Evolutionary conservation across 495 filamentous ascomycete species (phyloP).

Genomic region (Tetracladium marchalianum): DNA sequence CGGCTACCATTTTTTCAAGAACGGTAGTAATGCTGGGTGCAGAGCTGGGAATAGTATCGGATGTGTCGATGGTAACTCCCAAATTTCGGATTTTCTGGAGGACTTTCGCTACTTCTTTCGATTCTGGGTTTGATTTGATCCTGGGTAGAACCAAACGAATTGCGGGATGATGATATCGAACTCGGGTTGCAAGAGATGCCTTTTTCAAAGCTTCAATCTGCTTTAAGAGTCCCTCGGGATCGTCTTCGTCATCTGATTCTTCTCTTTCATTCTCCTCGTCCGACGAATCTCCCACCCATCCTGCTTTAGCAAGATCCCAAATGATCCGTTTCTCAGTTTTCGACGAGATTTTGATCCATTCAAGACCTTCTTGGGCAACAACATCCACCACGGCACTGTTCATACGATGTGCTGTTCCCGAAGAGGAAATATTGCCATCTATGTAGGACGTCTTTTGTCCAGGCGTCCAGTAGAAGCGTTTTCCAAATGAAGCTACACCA

Average conservation of each 20-base stretch:
- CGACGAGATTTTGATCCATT: conserved; percentile 51
- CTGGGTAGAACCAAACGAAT: conserved; percentile 49
- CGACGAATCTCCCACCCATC: conserved; percentile 29
- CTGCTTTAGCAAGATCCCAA: conserved; percentile 51
- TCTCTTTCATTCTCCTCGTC: conserved; percentile 3
- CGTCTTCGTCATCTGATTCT: conserved; percentile 32
- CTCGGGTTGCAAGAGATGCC: conserved; percentile 40
- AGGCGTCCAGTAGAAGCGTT: conserved; percentile 43
- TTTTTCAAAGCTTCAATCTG: conserved; percentile 43
- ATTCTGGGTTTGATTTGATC: conserved; percentile 5
- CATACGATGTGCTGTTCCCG: conserved; percentile 2
- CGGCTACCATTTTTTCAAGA: conserved; percentile 38
- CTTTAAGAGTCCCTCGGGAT: conserved; percentile 40
- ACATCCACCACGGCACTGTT: conserved; percentile 38
- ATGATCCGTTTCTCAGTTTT: conserved; percentile 44
- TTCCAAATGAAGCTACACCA: conserved; percentile 41
- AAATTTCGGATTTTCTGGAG: conserved; percentile 45
- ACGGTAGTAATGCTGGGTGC: conserved; percentile 20
- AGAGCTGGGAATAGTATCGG: conserved; percentile 10
- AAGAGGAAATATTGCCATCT: conserved; percentile 3
- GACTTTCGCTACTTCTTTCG: conserved; percentile 49
- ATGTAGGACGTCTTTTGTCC: background rate
- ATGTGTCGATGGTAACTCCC: conserved; percentile 39
- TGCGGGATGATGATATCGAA: conserved; percentile 47
- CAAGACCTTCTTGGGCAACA: conserved; percentile 38